Evolutionary conservation across 1,284 basidiomycete species (phyloP).

Genomic region (Ganoderma resinaceum): DNA sequence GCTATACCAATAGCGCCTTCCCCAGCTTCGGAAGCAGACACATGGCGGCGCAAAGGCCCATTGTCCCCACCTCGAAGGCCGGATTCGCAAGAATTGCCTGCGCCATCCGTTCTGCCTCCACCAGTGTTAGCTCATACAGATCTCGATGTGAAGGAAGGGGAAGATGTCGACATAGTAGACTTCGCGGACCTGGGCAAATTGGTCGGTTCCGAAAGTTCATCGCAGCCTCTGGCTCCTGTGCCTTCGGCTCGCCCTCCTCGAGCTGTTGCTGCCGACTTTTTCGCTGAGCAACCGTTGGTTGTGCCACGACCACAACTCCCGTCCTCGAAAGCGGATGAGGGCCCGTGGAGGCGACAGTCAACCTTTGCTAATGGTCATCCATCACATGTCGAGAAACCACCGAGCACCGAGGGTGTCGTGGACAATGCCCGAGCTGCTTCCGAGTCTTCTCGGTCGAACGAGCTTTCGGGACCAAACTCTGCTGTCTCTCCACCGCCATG

Average conservation of each 20-base stretch:
- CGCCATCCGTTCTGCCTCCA: conserved; percentile 33
- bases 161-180: conserved; percentile 77
- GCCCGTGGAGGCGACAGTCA: conserved; percentile 51
- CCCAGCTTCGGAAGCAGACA: conserved; percentile 52
- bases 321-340: conserved; percentile 42
- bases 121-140: conserved; percentile 53
- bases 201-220: conserved; percentile 48
- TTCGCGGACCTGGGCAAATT: conserved; percentile 79
- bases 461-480: neutral
- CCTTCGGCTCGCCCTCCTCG: conserved; percentile 41
- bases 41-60: conserved; percentile 65
- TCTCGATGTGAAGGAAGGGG: conserved; percentile 56
- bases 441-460: neutral
- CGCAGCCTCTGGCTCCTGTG: conserved; percentile 32
- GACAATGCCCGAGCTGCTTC: neutral
- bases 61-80: conserved; percentile 38
- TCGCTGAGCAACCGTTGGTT: conserved; percentile 52
- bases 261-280: conserved; percentile 73
- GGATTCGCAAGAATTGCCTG: conserved; percentile 30
- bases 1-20: conserved; percentile 27
- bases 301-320: conserved; percentile 21
- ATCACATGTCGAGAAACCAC: conserved; percentile 1
- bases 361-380: conserved; percentile 4
- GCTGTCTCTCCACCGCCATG: conserved; percentile 6
- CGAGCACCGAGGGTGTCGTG: neutral